These are phyloP conservation scores for Talinum fruticosum DNA, from an alignment of 148 eudicot species.

Conservation along the genomic window DNA sequence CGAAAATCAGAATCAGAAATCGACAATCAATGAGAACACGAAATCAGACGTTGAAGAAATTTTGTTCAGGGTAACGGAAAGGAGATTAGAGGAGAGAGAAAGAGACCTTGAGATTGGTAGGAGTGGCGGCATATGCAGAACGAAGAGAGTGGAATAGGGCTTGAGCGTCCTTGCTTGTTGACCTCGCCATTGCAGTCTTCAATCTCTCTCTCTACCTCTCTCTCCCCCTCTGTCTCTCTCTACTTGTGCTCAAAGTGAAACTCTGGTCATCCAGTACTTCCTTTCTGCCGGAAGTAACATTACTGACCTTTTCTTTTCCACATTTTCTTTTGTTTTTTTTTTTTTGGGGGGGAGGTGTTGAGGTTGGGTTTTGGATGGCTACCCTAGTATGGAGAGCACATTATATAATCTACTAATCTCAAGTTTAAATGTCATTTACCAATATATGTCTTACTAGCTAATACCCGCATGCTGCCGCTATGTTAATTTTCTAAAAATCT, in stretches of 20 bases:
- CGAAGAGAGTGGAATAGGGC: slow-evolving; percentile 73
- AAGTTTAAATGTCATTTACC: too few relatives aligned
- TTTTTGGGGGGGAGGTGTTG: too few relatives aligned
- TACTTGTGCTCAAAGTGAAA: neutral
- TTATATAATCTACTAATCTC: too few relatives aligned
- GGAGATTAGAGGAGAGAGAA: neutral
- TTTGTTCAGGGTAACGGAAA: neutral
- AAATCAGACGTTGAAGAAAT: neutral
- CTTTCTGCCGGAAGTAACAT: neutral
- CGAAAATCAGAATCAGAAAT: neutral
- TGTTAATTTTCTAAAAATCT: too few relatives aligned
- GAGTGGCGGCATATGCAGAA: slow-evolving; percentile 72
- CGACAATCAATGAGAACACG: too few relatives aligned
- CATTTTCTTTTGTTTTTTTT: neutral
- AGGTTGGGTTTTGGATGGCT: too few relatives aligned
- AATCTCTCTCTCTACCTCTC: neutral
- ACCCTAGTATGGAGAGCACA: too few relatives aligned
- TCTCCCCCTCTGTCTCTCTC: neutral
- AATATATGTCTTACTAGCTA: too few relatives aligned
- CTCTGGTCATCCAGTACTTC: neutral
- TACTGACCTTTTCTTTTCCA: neutral
- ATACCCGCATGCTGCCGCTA: too few relatives aligned
- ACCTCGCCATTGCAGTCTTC: slow-evolving; percentile 50
- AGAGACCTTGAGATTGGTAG: slow-evolving; percentile 71
- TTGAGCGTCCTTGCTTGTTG: slow-evolving; percentile 75